A percentile compares a stretch with the other conserved stretches of the same genome.
Conservation (phyloP, 2,329 filamentous ascomycete genomes). For the Exophiala mesophila region DNA sequence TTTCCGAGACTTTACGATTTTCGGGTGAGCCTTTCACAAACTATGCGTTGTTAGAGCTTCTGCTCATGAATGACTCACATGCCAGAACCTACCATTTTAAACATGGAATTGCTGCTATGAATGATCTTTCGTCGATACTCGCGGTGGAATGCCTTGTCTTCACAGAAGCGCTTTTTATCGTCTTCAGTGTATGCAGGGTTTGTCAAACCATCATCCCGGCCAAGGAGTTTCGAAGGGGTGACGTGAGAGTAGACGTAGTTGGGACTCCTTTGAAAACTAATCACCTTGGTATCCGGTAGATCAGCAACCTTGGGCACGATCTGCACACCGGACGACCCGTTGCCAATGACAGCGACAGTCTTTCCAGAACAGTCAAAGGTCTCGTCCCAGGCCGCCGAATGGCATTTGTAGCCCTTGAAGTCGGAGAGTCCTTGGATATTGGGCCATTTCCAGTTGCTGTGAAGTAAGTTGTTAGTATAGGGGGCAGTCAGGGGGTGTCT, state of each 20-base stretch:
- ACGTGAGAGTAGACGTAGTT: background rate
- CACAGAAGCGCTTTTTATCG: background rate
- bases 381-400: slow-evolving; percentile 2
- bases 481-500: background rate
- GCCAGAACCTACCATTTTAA: slow-evolving; percentile 2
- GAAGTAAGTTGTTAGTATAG: background rate
- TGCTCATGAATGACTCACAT: too few relatives aligned
- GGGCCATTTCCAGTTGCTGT: background rate
- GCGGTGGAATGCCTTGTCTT: slow-evolving; percentile 2
- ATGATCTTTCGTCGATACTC: slow-evolving; percentile 2
- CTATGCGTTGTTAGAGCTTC: slow-evolving; percentile 17
- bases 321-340: slow-evolving; percentile 1
- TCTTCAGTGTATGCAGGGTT: slow-evolving; percentile 2
- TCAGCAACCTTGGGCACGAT: background rate
- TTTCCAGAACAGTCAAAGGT: background rate
- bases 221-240: background rate
- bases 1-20: slow-evolving; percentile 6
- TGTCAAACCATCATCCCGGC: background rate
- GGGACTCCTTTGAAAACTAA: slow-evolving; percentile 3
- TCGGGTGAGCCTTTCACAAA: slow-evolving; percentile 8
- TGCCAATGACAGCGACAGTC: slow-evolving; percentile 1
- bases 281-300: background rate
- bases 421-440: background rate
- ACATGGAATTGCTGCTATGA: slow-evolving; percentile 2
- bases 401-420: slow-evolving; percentile 1